Conservation (phyloP, 1,139 yeast genomes). For the Candida freyschussii region DNA sequence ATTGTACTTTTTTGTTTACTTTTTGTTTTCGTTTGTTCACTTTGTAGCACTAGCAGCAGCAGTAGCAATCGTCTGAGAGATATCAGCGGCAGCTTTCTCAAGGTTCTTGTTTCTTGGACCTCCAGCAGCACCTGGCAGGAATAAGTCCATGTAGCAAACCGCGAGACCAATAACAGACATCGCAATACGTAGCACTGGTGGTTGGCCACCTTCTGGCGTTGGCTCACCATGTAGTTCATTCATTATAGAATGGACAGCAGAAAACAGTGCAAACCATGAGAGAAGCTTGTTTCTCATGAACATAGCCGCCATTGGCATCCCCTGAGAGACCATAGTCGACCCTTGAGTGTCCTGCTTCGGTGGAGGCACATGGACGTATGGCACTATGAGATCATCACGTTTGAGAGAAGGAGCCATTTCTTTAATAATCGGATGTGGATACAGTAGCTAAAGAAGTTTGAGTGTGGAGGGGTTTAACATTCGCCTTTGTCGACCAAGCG, state of each 20-base stretch:
- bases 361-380: slow-evolving; percentile 44
- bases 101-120: slow-evolving; percentile 15
- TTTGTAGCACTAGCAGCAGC: slow-evolving; percentile 18
- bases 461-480: too few relatives aligned
- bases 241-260: slow-evolving; percentile 38
- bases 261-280: slow-evolving; percentile 44
- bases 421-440: background rate
- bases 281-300: slow-evolving; percentile 39
- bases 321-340: slow-evolving; percentile 46
- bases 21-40: background rate
- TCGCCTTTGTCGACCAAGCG: too few relatives aligned
- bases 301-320: slow-evolving; percentile 70
- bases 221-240: slow-evolving; percentile 23
- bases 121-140: slow-evolving; percentile 28
- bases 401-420: slow-evolving; percentile 29
- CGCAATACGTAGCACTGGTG: slow-evolving; percentile 16
- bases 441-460: too few relatives aligned
- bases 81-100: slow-evolving; percentile 16
- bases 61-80: slow-evolving; percentile 18
- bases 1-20: background rate
- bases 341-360: slow-evolving; percentile 42
- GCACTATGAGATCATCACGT: slow-evolving; percentile 33
- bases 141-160: slow-evolving; percentile 46
- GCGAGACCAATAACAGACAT: slow-evolving; percentile 19
- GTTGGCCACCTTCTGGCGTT: slow-evolving; percentile 17